These are phyloP conservation scores for Stagonosporopsis chrysanthemi DNA, from an alignment of 2,329 filamentous ascomycete genomes.

Conservation along the genomic window DNA sequence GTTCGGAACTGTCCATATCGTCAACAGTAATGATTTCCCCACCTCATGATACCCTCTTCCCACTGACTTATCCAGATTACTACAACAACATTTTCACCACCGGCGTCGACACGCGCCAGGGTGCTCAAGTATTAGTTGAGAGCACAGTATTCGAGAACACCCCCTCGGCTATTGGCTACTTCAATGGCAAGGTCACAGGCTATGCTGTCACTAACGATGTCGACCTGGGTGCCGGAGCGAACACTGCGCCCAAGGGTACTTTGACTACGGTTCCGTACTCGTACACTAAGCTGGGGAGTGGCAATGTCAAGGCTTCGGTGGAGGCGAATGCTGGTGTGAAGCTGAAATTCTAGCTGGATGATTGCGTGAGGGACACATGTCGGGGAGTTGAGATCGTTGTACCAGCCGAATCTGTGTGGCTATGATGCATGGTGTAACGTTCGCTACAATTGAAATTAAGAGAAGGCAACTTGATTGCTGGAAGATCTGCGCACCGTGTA, in stretches of 20 bases:
- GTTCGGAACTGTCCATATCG: slow-evolving; percentile 70
- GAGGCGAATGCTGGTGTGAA: slow-evolving; percentile 8
- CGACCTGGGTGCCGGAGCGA: slow-evolving; percentile 3
- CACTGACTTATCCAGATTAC: slow-evolving; percentile 16
- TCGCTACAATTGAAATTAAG: too few relatives aligned
- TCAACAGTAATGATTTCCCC: slow-evolving; percentile 53
- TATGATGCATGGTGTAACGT: too few relatives aligned
- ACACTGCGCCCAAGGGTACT: slow-evolving; percentile 5
- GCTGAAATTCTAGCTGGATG: neutral
- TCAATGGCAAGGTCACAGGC: slow-evolving; percentile 3
- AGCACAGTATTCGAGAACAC: slow-evolving; percentile 47
- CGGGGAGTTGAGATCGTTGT: too few relatives aligned
- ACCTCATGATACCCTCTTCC: too few relatives aligned
- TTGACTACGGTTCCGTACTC: slow-evolving; percentile 7
- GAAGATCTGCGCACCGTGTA: too few relatives aligned
- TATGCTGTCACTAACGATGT: slow-evolving; percentile 5
- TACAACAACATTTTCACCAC: slow-evolving; percentile 50
- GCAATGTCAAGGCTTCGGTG: slow-evolving; percentile 7
- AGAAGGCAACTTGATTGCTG: too few relatives aligned
- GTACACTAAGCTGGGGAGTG: slow-evolving; percentile 13
- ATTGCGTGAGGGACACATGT: neutral
- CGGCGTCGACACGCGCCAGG: slow-evolving; percentile 53
- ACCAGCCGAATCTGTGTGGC: too few relatives aligned
- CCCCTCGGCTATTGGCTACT: slow-evolving; percentile 3
- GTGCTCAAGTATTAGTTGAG: slow-evolving; percentile 54